These are phyloP conservation scores for Psilocybe mexicana DNA, from an alignment of 1,284 basidiomycete genomes.

Conservation along the genomic window DNA sequence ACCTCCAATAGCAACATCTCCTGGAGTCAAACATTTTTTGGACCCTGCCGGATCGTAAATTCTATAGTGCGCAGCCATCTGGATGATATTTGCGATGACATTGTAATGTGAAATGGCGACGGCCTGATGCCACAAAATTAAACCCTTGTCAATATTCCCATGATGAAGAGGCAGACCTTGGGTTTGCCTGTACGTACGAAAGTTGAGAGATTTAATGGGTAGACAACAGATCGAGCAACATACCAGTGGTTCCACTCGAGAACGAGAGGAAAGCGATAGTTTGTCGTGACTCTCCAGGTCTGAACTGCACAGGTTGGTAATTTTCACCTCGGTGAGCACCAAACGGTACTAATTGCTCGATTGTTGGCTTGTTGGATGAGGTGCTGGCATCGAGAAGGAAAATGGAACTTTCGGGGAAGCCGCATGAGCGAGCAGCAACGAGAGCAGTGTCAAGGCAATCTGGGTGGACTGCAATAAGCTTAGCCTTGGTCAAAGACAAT, in stretches of 20 bases:
- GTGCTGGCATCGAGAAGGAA: conserved; percentile 47
- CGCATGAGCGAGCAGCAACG: conserved; percentile 49
- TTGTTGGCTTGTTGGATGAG: conserved; percentile 28
- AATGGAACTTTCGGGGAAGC: conserved; percentile 55
- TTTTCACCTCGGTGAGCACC: conserved; percentile 43
- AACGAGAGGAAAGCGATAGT: conserved; percentile 77
- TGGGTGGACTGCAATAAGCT: conserved; percentile 63
- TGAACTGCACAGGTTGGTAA: conserved; percentile 53
- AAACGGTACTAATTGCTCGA: conserved; percentile 57
- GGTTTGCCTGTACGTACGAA: conserved; percentile 52
- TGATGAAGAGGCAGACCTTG: conserved; percentile 44
- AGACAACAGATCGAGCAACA: neutral
- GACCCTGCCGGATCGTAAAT: conserved; percentile 40
- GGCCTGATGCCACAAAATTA: conserved; percentile 41
- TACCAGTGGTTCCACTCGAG: conserved; percentile 78
- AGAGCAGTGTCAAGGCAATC: conserved; percentile 61
- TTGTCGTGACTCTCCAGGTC: conserved; percentile 63
- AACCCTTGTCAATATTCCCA: conserved; percentile 7
- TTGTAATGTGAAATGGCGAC: conserved; percentile 70
- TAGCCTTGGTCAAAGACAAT: conserved; percentile 54
- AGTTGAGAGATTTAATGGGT: neutral
- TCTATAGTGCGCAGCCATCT: conserved; percentile 53
- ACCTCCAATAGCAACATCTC: conserved; percentile 63
- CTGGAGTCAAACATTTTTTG: conserved; percentile 35
- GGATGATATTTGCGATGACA: conserved; percentile 67